Evolutionary conservation across 345 rosid genomes (phyloP), one percentile per base, ranked within the genome.

Genomic region (Clausena lansium): DNA sequence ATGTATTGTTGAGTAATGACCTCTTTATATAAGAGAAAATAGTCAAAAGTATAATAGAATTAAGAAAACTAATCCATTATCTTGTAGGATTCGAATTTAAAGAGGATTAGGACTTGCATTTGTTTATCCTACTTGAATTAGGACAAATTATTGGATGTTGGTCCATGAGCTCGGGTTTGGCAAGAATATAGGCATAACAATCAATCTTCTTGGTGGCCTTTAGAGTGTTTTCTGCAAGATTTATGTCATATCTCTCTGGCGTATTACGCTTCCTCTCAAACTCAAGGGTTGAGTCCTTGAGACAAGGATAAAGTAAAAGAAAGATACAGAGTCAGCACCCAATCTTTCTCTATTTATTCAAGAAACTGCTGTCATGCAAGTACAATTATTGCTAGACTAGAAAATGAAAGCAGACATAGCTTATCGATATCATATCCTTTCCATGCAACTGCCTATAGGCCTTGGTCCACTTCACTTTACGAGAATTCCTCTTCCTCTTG

Each of bases 401-500:
- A 20, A 55, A 55, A 19, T 55, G 39, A 63, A 81, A 57, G 28
- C 2, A 24, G 70, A 19, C 5, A 17, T 19, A 47, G 57, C 61
- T 52, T 59, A 96, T 98, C 92, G 90, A 89, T 72, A 98, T 94
- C 98, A 94, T 94, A 83, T 96, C 98, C 82, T 96, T 96, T 17
- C 95, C 97, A 19, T 88, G 93, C 74, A 91, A 73, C 3, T 88
- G 86, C 85, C 98, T 87, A 64, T 83, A 92, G 73, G 95, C 97
- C 89, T 96, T 96, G 75, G 98, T 94, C 98, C 98, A 96, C 76
- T 94, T 94, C 7, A 96, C 94, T 78, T 96, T 92, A 57, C 97
- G 91, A 7, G 98, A 98, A 79, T 92, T 96, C 79, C 98, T 94
- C 91, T 96, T 96, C 98, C 91, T 96, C 84, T 96, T 94, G 73